phyloP scores from a whole-genome alignment of 176 grass and related monocot species.

The Saccharum officinarum region DNA sequence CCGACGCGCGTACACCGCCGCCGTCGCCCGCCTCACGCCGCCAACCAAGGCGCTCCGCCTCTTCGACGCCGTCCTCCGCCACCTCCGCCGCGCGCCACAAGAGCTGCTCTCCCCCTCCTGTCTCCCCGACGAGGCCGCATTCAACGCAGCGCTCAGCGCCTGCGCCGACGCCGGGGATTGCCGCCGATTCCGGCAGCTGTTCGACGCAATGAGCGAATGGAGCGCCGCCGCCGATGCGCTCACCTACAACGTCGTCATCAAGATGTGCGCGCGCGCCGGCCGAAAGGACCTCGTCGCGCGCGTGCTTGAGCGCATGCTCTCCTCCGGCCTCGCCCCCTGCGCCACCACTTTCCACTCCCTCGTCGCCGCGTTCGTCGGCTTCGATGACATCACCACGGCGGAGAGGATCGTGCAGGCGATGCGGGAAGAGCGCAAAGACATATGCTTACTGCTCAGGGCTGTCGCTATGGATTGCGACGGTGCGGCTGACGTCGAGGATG shows the following conservation, averaged over 20 bases:
- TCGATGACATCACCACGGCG: conserved; percentile 55
- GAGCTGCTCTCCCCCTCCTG: neutral
- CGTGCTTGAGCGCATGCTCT: conserved; percentile 49
- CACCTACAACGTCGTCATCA: conserved; percentile 80
- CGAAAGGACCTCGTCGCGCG: conserved; percentile 62
- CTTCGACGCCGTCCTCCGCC: conserved; percentile 61
- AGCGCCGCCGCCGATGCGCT: conserved; percentile 49
- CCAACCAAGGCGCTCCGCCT: conserved; percentile 54
- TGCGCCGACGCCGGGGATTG: conserved; percentile 70
- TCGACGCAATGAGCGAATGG: conserved; percentile 62
- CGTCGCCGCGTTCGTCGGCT: conserved; percentile 81
- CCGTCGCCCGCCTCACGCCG: conserved; percentile 48
- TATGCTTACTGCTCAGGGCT: conserved; percentile 52
- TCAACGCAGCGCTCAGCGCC: conserved; percentile 78
- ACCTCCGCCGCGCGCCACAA: conserved; percentile 38
- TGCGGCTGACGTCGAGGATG: neutral
- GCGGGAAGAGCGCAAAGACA: conserved; percentile 64
- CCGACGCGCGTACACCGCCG: conserved; percentile 84
- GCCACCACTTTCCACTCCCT: conserved; percentile 74
- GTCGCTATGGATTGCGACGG: neutral
- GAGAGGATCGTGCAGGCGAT: conserved; percentile 86
- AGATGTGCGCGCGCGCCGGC: conserved; percentile 76
- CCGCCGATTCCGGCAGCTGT: conserved; percentile 59
- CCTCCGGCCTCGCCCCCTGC: conserved; percentile 50
- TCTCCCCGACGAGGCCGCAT: conserved; percentile 76